Conservation (phyloP, 495 filamentous ascomycete species). For the Platismatia glauca region DNA sequence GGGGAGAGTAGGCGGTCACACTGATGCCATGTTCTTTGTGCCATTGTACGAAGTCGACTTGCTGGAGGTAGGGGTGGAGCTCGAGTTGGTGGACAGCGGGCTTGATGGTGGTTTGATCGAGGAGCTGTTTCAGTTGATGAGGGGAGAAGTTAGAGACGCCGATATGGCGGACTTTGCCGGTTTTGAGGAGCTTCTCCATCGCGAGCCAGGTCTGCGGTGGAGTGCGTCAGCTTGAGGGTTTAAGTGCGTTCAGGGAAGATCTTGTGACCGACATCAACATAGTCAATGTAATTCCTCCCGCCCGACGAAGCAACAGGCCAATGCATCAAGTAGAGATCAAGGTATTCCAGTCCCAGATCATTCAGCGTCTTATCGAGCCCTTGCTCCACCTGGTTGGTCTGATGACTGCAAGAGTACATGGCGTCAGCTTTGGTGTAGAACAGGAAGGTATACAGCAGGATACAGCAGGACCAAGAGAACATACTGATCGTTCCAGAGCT, state of each 20-base stretch:
- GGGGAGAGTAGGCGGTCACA: slow-evolving; percentile 51
- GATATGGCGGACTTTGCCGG: slow-evolving; percentile 49
- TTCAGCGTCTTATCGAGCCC: slow-evolving; percentile 44
- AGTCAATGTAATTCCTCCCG: slow-evolving; percentile 13
- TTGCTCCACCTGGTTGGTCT: slow-evolving; percentile 35
- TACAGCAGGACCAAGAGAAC: no score
- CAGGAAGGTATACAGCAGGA: not conserved
- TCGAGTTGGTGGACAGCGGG: slow-evolving; percentile 55
- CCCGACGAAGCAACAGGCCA: slow-evolving; percentile 43
- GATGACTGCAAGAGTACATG: slow-evolving; percentile 30
- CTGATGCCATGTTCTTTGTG: slow-evolving; percentile 44
- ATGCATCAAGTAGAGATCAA: slow-evolving; percentile 65
- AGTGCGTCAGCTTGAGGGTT: no score
- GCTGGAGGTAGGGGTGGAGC: slow-evolving; percentile 53
- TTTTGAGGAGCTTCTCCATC: slow-evolving; percentile 48
- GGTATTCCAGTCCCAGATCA: slow-evolving; percentile 54
- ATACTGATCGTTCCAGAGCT: slow-evolving; percentile 52
- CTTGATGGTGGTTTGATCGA: slow-evolving; percentile 31
- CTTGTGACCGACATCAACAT: slow-evolving; percentile 19
- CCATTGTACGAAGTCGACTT: slow-evolving; percentile 39
- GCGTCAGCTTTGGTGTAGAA: not conserved
- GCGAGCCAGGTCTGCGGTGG: slow-evolving; percentile 34
- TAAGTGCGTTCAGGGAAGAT: no score
- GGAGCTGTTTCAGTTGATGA: slow-evolving; percentile 36
- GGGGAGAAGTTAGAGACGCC: slow-evolving; percentile 51